Percentiles rank a stretch among this genome's conserved stretches.
Conservation (phyloP, 1,284 basidiomycete species). For the Sanghuangporus baumii region DNA sequence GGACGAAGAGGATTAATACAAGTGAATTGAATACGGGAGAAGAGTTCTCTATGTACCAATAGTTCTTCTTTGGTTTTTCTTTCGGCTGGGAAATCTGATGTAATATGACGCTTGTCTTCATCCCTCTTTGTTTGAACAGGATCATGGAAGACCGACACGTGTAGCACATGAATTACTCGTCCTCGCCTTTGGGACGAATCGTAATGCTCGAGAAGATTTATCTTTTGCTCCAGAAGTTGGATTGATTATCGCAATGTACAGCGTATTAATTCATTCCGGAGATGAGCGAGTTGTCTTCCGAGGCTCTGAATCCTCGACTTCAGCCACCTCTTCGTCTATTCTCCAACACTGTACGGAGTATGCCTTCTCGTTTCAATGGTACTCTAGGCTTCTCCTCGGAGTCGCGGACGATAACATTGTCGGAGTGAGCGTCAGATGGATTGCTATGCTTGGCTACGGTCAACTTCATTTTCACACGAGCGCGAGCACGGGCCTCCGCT, state of each 20-base stretch:
- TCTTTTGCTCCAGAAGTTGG: too few relatives aligned
- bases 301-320: not conserved
- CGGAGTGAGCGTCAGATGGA: not conserved
- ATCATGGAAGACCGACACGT: not conserved
- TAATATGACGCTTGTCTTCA: not conserved
- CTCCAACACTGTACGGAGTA: not conserved
- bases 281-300: too few relatives aligned
- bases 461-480: slow-evolving; percentile 10
- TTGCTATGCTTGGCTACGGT: slow-evolving; percentile 7
- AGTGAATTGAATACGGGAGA: not conserved
- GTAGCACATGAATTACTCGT: not conserved
- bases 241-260: too few relatives aligned
- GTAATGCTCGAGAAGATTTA: too few relatives aligned
- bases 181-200: not conserved
- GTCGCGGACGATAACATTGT: too few relatives aligned
- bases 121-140: not conserved
- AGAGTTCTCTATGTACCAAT: not conserved
- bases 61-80: not conserved
- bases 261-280: too few relatives aligned
- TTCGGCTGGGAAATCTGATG: not conserved
- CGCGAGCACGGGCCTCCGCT: slow-evolving; percentile 7
- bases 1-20: slow-evolving; percentile 1
- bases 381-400: not conserved
- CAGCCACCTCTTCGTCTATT: slow-evolving; percentile 1
- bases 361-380: not conserved